Conservation (phyloP, 148 eudicot genomes). For the Polygonum maritimum region DNA sequence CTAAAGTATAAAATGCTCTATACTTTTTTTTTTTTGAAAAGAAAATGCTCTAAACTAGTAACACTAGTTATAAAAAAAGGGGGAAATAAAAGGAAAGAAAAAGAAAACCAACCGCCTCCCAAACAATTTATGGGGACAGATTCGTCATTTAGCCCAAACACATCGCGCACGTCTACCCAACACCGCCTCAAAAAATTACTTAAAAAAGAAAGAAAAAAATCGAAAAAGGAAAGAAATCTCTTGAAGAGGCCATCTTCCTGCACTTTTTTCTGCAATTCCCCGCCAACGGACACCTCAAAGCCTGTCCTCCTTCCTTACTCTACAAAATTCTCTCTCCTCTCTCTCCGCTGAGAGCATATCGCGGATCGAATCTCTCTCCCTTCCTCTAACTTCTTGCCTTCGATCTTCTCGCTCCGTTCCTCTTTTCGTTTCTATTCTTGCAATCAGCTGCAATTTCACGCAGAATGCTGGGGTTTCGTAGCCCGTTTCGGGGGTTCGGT, state of each 20-base stretch:
- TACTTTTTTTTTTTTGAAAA: too few relatives aligned
- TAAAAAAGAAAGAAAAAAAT: background rate
- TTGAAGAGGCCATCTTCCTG: background rate
- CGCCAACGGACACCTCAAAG: constrained; percentile 8
- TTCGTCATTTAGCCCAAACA: background rate
- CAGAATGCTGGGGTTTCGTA: constrained; percentile 6
- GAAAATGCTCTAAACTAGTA: too few relatives aligned
- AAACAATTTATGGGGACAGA: background rate
- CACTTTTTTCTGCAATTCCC: constrained; percentile 9
- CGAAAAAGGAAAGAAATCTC: background rate
- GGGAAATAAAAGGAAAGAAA: too few relatives aligned
- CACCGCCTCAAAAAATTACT: background rate
- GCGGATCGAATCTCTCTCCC: constrained; percentile 33
- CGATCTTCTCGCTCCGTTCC: constrained; percentile 22
- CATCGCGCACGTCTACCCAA: constrained; percentile 7
- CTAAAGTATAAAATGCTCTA: too few relatives aligned
- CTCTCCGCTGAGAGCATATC: constrained; percentile 26
- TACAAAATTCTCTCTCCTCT: background rate
- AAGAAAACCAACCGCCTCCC: background rate
- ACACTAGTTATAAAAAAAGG: too few relatives aligned
- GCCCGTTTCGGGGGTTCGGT: background rate
- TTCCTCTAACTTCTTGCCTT: constrained; percentile 19
- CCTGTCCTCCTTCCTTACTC: background rate
- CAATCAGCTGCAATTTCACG: background rate
- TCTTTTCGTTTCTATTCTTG: background rate